These are phyloP conservation scores for Clohesyomyces aquaticus DNA, from an alignment of 495 filamentous ascomycete genomes.

Conservation along the genomic window DNA sequence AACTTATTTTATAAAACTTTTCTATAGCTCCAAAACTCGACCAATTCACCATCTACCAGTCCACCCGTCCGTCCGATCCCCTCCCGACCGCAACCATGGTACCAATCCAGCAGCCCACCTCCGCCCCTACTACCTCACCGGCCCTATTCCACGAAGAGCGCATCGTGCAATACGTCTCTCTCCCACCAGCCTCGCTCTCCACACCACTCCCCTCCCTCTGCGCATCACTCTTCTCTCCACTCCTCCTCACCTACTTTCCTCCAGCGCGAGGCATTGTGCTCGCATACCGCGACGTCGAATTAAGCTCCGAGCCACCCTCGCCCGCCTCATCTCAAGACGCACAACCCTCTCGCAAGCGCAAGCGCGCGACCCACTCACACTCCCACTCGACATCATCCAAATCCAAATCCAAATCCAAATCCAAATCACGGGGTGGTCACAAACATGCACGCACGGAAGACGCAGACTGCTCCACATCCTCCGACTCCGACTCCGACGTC, in stretches of 20 bases:
- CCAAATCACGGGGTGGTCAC: too few species aligned
- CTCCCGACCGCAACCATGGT: slow-evolving; percentile 15
- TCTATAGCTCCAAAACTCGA: too few species aligned
- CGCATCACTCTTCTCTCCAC: slow-evolving; percentile 75
- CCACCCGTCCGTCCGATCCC: too few species aligned
- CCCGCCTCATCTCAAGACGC: too few species aligned
- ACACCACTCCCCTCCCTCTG: slow-evolving; percentile 68
- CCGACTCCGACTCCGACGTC: slow-evolving; percentile 10
- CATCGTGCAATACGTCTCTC: slow-evolving; percentile 69
- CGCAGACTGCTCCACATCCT: too few species aligned
- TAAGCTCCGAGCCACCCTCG: slow-evolving; percentile 41
- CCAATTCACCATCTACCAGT: too few species aligned
- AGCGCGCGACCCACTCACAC: slow-evolving; percentile 10
- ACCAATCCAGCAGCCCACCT: slow-evolving; percentile 9
- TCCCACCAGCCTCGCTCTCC: slow-evolving; percentile 67
- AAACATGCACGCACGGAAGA: too few species aligned
- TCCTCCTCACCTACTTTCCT: slow-evolving; percentile 75
- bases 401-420: slow-evolving; percentile 20
- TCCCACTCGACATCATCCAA: slow-evolving; percentile 7
- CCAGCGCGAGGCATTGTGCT: slow-evolving; percentile 71
- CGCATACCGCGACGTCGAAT: slow-evolving; percentile 64
- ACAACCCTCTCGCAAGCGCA: too few species aligned
- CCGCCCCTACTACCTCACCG: slow-evolving; percentile 42
- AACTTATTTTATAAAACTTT: too few species aligned
- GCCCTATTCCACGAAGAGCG: slow-evolving; percentile 66